Conservation (phyloP, 2,329 filamentous ascomycete genomes). For the Hypoxylon sp. region DNA sequence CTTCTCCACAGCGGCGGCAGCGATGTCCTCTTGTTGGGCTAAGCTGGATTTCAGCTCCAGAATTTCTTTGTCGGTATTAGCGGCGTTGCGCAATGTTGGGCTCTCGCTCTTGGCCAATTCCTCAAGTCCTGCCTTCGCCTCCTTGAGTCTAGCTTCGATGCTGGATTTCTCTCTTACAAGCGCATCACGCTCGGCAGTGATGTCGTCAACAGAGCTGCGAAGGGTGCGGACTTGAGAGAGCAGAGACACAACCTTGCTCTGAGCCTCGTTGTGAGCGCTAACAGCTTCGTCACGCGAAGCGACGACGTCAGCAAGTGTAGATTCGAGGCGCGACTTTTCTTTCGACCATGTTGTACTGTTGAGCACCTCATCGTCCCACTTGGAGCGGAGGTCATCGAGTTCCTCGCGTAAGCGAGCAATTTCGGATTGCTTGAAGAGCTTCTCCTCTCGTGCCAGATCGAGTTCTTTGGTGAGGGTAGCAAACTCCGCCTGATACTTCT, state of each 20-base stretch:
- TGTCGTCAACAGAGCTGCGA: conserved; percentile 87
- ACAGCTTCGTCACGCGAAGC: conserved; percentile 95
- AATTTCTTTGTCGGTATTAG: conserved; percentile 88
- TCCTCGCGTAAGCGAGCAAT: conserved; percentile 93
- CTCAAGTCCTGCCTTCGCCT: conserved; percentile 90
- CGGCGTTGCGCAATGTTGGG: conserved; percentile 90
- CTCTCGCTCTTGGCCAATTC: conserved; percentile 88
- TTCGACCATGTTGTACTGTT: conserved; percentile 99
- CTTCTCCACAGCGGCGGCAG: conserved; percentile 92
- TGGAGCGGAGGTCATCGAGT: conserved; percentile 91
- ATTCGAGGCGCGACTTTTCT: conserved; percentile 92
- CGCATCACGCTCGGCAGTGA: conserved; percentile 86
- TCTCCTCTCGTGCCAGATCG: conserved; percentile 92
- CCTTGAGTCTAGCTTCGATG: conserved; percentile 85
- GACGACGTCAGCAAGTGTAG: conserved; percentile 88
- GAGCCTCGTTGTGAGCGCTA: conserved; percentile 93
- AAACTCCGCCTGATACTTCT: conserved; percentile 97
- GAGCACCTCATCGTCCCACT: conserved; percentile 98
- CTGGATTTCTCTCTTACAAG: conserved; percentile 91
- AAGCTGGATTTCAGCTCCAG: conserved; percentile 90
- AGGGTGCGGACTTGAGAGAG: conserved; percentile 90
- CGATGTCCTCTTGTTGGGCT: conserved; percentile 94
- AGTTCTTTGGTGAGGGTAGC: conserved; percentile 91
- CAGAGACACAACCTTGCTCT: conserved; percentile 90
- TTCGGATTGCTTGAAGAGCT: conserved; percentile 87